phyloP scores from a whole-genome alignment of 2,329 filamentous ascomycete genomes.

The Seiridium unicorne region DNA sequence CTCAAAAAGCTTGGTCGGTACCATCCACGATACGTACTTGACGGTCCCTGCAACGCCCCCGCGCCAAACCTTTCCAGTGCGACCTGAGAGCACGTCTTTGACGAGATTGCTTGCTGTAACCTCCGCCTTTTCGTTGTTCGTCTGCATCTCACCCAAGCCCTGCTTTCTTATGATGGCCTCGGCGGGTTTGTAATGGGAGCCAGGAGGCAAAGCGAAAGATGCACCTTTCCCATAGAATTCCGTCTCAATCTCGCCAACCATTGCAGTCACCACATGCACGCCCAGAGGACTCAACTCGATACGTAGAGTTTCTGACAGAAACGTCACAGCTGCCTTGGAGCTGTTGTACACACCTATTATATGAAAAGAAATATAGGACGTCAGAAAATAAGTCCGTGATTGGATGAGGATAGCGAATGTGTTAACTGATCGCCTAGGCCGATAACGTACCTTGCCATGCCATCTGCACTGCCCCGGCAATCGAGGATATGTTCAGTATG shows the following conservation, averaged over 20 bases:
- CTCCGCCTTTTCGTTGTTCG: too few relatives aligned
- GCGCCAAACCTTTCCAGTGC: background rate
- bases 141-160: background rate
- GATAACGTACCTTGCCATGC: too few relatives aligned
- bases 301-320: slow-evolving; percentile 13
- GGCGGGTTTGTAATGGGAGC: background rate
- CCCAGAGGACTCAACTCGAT: slow-evolving; percentile 16
- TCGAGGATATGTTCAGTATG: too few relatives aligned
- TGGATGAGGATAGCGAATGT: too few relatives aligned
- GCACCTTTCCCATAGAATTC: background rate
- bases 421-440: too few relatives aligned
- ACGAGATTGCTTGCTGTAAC: background rate
- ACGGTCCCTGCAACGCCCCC: background rate
- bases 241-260: slow-evolving; percentile 13
- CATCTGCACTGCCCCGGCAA: too few relatives aligned
- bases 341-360: slow-evolving; percentile 8
- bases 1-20: background rate
- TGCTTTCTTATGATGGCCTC: background rate
- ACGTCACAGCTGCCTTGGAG: slow-evolving; percentile 14
- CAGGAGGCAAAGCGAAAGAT: background rate
- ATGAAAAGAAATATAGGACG: too few relatives aligned
- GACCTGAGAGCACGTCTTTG: background rate
- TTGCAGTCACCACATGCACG: slow-evolving; percentile 16
- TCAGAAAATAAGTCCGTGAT: too few relatives aligned
- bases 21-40: background rate